Evolutionary conservation across 805 yeast species (phyloP), one percentile per base, ranked within the genome.

Genomic region (Wickerhamiella nectarea): DNA sequence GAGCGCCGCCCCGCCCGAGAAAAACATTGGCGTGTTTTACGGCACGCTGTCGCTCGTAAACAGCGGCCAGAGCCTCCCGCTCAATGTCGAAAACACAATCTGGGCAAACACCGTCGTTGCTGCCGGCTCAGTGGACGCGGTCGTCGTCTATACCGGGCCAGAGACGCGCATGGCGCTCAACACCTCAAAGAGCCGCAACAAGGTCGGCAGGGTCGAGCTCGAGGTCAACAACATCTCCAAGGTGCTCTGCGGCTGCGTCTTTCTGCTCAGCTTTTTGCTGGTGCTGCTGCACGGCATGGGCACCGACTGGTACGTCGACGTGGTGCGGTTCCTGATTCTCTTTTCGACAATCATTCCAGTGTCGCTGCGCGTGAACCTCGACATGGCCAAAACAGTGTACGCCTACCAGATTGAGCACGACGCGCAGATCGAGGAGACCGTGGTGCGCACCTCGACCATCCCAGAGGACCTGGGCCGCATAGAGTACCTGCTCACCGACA

Each of bases 91-190:
- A 60, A 87, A 89, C 56, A 85, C 98, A 0, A 62, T 93, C 58
- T 91, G 99, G 99, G 96, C 97, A 11, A 91, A 91, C 59, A 91
- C 99, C 0, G 96, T 93, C 1, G 67, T 93, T 12, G 97, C 98
- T 0, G 82, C 95, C 0, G 97, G 96, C 11, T 74, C 84, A 3
- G 91, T 93, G 6, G 67, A 87, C 38, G 98, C 94, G 1, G 77
- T 89, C 53, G 75, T 91, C 12, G 69, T 86, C 2, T 91, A 86
- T 60, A 89, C 97, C 0, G 99, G 99, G 17, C 62, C 65, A 28
- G 96, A 91, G 56, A 93, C 98, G 0, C 76, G 98, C 50, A 97
- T 87, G 64, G 82, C 93, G 19, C 74, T 87, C 80, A 93, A 93
- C 62, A 89, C 97, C 1, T 78, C 95, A 1, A 70, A 71, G 48